Base-by-base conservation (phyloP, 805 yeast species). In the Zygosaccharomyces siamensis region DNA sequence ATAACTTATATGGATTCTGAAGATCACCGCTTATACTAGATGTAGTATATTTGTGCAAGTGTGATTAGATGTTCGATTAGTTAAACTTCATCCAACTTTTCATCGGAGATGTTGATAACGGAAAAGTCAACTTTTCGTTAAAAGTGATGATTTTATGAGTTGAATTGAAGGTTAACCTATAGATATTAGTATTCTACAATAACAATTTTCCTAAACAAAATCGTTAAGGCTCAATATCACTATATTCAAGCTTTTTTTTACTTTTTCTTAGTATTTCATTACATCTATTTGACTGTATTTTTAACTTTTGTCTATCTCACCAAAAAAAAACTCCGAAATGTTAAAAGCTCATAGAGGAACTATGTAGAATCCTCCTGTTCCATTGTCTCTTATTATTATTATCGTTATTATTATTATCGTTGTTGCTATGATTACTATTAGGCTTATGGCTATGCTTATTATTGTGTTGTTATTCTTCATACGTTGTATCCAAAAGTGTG, bases 401-500 rank as follows among this genome's bases (percentile, higher is more conserved):
- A 23, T 5, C 7, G 7, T 23, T 23, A 23, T 23, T 23, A 21
- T 21, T 21, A 23, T 23, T 23, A 23, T 23, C 24, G 7, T 23
- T 23, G 7, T 23, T 5, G 24, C 12, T 11, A 8, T 8, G 20
- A 18, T 18, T 18, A 18, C 20, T 18, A 18, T 18, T 18, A 18
- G 20, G 20, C 20, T 18, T 18, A 3, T 18, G 20, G 20, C 20
- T 18, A 18, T 31, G 24, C 18, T 21, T 14, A 16, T 31, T 30
- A 16, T 12, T 16, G 30, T 26, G 20, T 30, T 5, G 24, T 21
- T 16, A 8, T 8, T 21, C 20, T n/a, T 51, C 39, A 41, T 28
- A 49, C 37, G 14, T 46, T 43, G 31, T 43, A 39, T 4, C 50
- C 52, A 41, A 43, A 46, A 11, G 46, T 40, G 35, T 43, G 49